A percentile compares a stretch with the other conserved stretches of the same genome.
Conservation (phyloP, 345 rosid species). For the Aquilaria sinensis region DNA sequence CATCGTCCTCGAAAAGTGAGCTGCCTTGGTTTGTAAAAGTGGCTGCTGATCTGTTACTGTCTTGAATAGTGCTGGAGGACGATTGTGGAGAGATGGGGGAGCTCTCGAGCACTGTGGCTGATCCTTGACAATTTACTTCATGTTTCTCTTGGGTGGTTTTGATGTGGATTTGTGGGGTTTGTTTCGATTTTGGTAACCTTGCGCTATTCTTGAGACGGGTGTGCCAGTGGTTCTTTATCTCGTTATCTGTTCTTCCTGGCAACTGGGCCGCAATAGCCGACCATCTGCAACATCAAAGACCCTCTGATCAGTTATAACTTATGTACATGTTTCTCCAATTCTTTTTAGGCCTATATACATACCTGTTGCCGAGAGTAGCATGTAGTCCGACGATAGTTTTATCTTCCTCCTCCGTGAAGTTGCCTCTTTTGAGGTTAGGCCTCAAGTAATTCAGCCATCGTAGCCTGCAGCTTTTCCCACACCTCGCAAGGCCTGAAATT, state of each 20-base stretch:
- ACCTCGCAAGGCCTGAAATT: conserved; percentile 42
- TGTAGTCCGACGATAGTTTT: conserved; percentile 37
- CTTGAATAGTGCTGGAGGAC: conserved; percentile 1
- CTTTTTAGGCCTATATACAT: not conserved
- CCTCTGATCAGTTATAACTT: not conserved
- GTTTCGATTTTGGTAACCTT: not conserved
- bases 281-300: conserved; percentile 33
- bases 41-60: too few species aligned
- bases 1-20: too few species aligned
- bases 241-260: conserved; percentile 58
- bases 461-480: conserved; percentile 65
- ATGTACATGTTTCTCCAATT: too few species aligned
- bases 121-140: not conserved
- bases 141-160: not conserved
- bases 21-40: too few species aligned
- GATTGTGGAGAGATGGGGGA: conserved; percentile 15
- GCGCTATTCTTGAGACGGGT: conserved; percentile 41
- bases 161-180: not conserved
- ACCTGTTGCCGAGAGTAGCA: conserved; percentile 41
- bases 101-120: conserved; percentile 19
- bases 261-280: conserved; percentile 50
- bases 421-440: conserved; percentile 52
- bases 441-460: conserved; percentile 59
- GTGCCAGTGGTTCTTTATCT: conserved; percentile 65
- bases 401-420: conserved; percentile 46